Percentiles rank a stretch among this genome's conserved stretches.
These are phyloP conservation scores for Picocystis salinarum DNA, from an alignment of 139 green algal genomes.

Conservation along the genomic window DNA sequence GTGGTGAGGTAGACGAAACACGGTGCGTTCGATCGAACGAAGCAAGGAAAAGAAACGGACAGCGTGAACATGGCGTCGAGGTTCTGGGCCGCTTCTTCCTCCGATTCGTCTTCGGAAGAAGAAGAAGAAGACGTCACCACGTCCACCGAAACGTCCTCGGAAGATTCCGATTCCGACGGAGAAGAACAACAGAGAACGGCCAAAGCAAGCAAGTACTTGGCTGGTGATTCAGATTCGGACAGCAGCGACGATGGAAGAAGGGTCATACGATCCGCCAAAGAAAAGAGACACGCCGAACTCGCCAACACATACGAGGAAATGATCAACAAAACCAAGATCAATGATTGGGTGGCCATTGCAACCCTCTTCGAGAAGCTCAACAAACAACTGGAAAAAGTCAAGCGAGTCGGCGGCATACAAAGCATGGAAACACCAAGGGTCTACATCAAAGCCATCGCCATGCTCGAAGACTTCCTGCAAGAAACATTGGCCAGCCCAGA, in stretches of 20 bases:
- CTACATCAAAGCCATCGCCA: slow-evolving; percentile 73
- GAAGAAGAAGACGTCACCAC: too few species aligned
- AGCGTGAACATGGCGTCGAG: too few species aligned
- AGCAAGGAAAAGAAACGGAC: too few species aligned
- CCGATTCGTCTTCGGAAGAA: too few species aligned
- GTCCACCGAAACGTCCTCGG: too few species aligned
- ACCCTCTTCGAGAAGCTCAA: slow-evolving; percentile 92
- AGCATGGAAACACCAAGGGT: slow-evolving; percentile 27
- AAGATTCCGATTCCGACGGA: too few species aligned
- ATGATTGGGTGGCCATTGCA: slow-evolving; percentile 87
- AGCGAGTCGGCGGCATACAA: slow-evolving; percentile 22
- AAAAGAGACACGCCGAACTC: not conserved
- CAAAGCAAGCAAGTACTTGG: not conserved
- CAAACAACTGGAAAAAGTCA: slow-evolving; percentile 83
- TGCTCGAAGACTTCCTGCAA: slow-evolving; percentile 79
- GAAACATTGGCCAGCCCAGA: slow-evolving; percentile 65
- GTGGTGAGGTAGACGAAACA: too few species aligned
- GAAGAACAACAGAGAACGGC: not conserved
- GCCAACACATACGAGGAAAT: not conserved
- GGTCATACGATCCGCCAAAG: not conserved
- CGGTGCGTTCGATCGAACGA: too few species aligned
- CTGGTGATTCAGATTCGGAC: slow-evolving; percentile 1
- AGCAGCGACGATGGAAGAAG: not conserved
- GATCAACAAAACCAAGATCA: slow-evolving; percentile 92
- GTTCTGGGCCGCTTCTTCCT: too few species aligned